Evolutionary conservation across 176 grass and related monocot species (phyloP), one percentile per base, ranked within the genome.

Genomic region (Aegilops tauschii): DNA sequence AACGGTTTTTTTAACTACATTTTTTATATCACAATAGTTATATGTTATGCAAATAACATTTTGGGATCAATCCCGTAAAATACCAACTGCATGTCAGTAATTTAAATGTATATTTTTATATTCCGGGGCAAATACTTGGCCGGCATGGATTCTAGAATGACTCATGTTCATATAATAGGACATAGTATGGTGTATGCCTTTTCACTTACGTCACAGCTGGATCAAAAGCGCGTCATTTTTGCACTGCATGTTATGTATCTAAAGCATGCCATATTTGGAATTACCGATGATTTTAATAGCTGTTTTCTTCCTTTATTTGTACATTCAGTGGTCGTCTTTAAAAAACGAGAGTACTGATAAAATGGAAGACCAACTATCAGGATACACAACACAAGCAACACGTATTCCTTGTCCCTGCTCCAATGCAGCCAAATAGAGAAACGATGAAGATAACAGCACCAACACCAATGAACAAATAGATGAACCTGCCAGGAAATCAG

Each of bases 351-450:
- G 58, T 18, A 88, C 61, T 27, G 39, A 86, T 32, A 54, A 76
- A 81, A 66, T 77, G 73, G 83, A 20, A 80, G 76, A 59, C 64
- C 86, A 13, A 65, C 49, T 64, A 79, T 72, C 0, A 97, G 90
- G 94, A 97, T 97, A 97, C 94, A 63, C 88, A 94, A 76, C 87
- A 97, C 89, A 97, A 88, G 88, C 94, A 97, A 88, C 94, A 97
- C 16, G 87, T 87, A 71, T 89, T 97, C 79, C 92, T 97, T 86
- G 88, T 88, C 47, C 86, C 87, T 61, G 83, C 83, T 81, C 92
- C 94, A 40, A 91, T 87, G 87, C 94, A 97, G 36, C 92, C 94
- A 84, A 97, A 94, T 16, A 92, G 78, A 79, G 94, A 97, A 79
- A 97, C 84, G 21, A 90, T 18, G 82, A 97, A 90, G 73, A 97